These are phyloP conservation scores for Tulasnella calospora DNA, from an alignment of 768 basidiomycete genomes.

Conservation along the genomic window DNA sequence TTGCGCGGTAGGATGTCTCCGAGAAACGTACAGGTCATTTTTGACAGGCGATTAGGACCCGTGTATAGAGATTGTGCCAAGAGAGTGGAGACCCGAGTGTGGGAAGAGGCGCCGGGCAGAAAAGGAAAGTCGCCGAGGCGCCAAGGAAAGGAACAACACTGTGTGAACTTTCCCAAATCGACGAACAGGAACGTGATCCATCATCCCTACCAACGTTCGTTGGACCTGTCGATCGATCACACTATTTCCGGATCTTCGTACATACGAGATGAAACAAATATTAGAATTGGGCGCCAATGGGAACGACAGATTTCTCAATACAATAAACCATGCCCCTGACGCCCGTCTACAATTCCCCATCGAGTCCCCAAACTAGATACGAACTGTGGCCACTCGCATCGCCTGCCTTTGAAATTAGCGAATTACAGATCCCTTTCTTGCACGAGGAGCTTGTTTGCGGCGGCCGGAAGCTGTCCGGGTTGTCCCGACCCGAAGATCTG, in stretches of 20 bases:
- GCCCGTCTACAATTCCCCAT: no score
- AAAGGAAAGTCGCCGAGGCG: background rate
- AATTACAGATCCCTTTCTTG: background rate
- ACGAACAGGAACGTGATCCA: background rate
- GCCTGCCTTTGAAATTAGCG: background rate
- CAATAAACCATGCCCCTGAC: no score
- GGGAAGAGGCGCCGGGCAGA: background rate
- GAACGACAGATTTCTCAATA: no score
- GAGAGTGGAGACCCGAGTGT: background rate
- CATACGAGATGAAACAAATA: background rate
- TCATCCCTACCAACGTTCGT: background rate
- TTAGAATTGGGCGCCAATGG: no score
- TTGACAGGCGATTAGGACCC: background rate
- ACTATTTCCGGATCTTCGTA: background rate
- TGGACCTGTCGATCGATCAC: background rate
- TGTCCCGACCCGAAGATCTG: conserved; percentile 18
- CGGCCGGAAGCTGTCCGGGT: background rate
- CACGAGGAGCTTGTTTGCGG: background rate
- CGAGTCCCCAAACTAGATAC: no score
- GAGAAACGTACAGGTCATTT: background rate
- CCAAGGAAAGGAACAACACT: background rate
- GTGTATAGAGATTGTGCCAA: background rate
- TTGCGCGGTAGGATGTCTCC: background rate
- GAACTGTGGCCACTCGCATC: background rate
- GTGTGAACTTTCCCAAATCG: background rate